Base-by-base conservation (phyloP, 768 basidiomycete species). In the Lactifluus volemus region DNA sequence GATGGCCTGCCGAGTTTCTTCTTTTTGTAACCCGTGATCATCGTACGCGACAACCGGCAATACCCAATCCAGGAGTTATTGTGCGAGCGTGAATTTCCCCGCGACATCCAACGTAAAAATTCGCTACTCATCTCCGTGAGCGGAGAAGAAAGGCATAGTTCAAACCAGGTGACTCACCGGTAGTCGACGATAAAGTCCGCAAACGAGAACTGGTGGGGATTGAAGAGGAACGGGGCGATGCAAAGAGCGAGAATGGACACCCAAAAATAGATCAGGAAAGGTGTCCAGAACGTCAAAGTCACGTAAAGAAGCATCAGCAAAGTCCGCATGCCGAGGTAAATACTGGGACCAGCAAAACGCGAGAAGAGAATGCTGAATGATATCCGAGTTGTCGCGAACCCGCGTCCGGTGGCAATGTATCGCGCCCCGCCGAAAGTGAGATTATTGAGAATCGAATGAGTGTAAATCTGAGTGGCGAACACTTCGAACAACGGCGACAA, bases 11-110 rank as follows among this genome's bases (percentile, higher is more conserved):
- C 97, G 6, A 99, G 84, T 67, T 85, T 84, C 81, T 98, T 98
- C 79, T 90, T 92, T 83, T 98, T 98, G 84, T 94, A 99, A n/a
- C 97, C 97, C 17, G 97, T 99, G 70, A 99, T 96, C 84, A 92
- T 89, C 17, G 97, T 99, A 54, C 97, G 81, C n/a, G 93, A 93
- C 49, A 99, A 78, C 55, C 97, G 91, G 72, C 97, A 99, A 74
- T 98, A 99, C 0, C 97, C 96, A 66, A 98, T 96, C 97, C 97
- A 99, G 5, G 96, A 97, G 73, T 98, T 99, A 68, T 83, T 89
- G 73, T 99, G 97, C 21, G 93, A 92, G 36, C 94, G 82, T 42
- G 97, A 98, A 77, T 99, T 99, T 56, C 97, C 97, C 54, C 97
- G 84, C 38, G 87, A 95, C 95, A 99, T 98, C 97, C 97, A 99